Evolutionary conservation across 1,139 yeast genomes (phyloP), one percentile per base, ranked within the genome.

Genomic region (Zygosaccharomyces pseudobailii): DNA sequence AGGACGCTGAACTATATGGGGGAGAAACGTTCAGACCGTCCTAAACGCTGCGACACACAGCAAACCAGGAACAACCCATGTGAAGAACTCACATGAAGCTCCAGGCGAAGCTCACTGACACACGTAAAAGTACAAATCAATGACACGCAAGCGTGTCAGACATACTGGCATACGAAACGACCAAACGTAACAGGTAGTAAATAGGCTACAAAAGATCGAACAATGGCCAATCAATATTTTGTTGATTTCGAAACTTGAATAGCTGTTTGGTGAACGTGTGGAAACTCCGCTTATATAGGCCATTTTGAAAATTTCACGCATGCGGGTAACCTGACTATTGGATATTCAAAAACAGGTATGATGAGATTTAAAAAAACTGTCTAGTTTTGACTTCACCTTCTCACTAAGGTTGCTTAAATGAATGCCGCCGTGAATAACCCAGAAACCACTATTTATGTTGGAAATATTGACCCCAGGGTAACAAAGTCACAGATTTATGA

Each of bases 391-490:
- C 17, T 13, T 13, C 17, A 13, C 2, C 17, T 13, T 13, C 17
- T 13, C 17, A 13, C 17, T 13, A 13, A 13, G 17, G 17, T 13
- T 2, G 17, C 17, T 13, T 2, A 6, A 32, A 48, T 48, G 51
- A 48, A 43, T 38, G 40, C 51, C 13, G 17, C 43, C 5, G 27
- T 47, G 19, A 46, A 43, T 27, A 43, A 83, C 59, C 78, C 78
- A 43, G 82, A 80, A 36, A 81, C 82, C 1, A 80, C 95, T 0
- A 67, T 90, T 3, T 92, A 88, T 63, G 77, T 90, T 23, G 97
- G 97, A 1, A 88, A 88, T 57, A 69, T 92, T 7, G 96, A 87
- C 55, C 80, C 82, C 3, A 76, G 79, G 42, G 95, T 81, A 2
- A 79, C 80, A 1, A 95, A 86, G 54, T 68, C 75, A 2, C 58